Evolutionary conservation across 768 basidiomycete species (phyloP).

Genomic region (Gloeophyllum trabeum): DNA sequence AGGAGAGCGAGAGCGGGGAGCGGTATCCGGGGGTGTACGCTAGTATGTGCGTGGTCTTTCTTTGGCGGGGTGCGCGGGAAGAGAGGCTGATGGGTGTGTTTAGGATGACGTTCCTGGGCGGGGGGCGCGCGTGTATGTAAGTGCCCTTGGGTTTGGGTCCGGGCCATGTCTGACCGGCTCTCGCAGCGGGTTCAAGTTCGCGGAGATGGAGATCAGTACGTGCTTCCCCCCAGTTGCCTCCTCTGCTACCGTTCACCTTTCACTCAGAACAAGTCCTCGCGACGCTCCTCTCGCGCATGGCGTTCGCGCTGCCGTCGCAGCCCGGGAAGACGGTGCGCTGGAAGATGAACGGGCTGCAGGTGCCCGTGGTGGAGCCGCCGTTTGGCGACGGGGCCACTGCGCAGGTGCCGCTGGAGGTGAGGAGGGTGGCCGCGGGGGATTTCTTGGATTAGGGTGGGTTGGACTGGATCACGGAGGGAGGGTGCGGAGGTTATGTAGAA

Average conservation of each 20-base stretch:
- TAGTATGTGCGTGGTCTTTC: too few species aligned
- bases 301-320: constrained; percentile 20
- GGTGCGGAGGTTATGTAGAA: too few species aligned
- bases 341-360: constrained; percentile 23
- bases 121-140: constrained; percentile 6
- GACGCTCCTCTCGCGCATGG: constrained; percentile 21
- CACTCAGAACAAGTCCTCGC: constrained; percentile 22
- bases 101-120: constrained; percentile 9
- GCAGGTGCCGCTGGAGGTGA: constrained; percentile 20
- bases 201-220: constrained; percentile 8
- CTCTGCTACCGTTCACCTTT: not conserved
- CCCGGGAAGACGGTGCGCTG: constrained; percentile 23
- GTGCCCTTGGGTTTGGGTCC: too few species aligned
- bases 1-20: too few species aligned
- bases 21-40: too few species aligned
- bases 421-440: constrained; percentile 16
- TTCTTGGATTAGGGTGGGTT: too few species aligned
- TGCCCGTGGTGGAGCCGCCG: constrained; percentile 24
- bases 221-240: too few species aligned
- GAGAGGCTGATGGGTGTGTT: too few species aligned
- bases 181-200: constrained; percentile 9
- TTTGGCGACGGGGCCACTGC: constrained; percentile 20
- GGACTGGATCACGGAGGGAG: too few species aligned
- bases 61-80: too few species aligned
- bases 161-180: too few species aligned